Base-by-base conservation (phyloP, 1,284 basidiomycete genomes). In the Retiboletus flavoniger region DNA sequence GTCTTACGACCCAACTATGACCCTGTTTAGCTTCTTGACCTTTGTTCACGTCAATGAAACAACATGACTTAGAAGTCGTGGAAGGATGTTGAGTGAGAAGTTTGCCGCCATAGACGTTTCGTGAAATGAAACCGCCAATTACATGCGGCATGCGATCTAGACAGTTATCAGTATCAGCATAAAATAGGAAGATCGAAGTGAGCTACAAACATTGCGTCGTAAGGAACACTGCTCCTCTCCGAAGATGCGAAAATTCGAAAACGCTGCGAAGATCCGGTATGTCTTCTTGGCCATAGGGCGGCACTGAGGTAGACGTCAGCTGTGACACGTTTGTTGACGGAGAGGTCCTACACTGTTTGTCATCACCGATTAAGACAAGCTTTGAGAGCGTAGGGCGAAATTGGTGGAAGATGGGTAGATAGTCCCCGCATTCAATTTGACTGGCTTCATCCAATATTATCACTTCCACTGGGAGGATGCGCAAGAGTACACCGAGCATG, bases 361-460 rank as follows among this genome's bases (percentile, higher is more conserved):
- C 75, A 73, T 91, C 88, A 13, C 89, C 89, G 68, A 91, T 85
- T 55, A 89, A 85, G 52, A 83, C 84, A 2, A 86, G 66, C 59
- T 89, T 90, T 19, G 74, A 72, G n/a, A 91, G 68, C 3, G 69
- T 72, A 1, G 63, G 58, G 2, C 66, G 62, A 58, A 78, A 84
- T 13, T 59, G 64, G 16, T 72, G 63, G 41, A 90, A 75, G 10
- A 84, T 63, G 4, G 80, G 72, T 16, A 84, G 54, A 60, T 87
- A 90, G 51, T 81, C 73, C 36, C 81, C 80, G 50, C 85, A 73
- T 62, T 84, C 78, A 54, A 86, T 84, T 56, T 86, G 84, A 64
- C 81, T 83, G 0, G 84, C 84, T 68, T 87, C 85, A 68, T 86
- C 84, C 36, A 87, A 70, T 55, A 87, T 67, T 17, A 87, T 63